Evolutionary conservation across 116 monocot species (phyloP).

Genomic region (Thalassia testudinum): DNA sequence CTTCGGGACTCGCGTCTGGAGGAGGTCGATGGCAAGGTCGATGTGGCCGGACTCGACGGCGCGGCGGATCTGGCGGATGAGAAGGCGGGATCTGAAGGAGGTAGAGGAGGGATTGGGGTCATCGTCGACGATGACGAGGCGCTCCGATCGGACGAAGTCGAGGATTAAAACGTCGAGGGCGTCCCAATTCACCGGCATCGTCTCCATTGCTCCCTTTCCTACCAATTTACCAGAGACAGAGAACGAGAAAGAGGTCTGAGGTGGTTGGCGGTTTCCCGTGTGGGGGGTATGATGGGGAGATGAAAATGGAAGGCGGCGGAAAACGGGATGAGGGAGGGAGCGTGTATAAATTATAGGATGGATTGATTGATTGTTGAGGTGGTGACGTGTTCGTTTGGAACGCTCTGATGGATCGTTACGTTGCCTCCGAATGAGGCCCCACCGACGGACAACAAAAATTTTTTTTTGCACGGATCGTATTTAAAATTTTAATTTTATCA

Average conservation of each 20-base stretch:
- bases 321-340: neutral
- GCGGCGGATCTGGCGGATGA: slow-evolving; percentile 65
- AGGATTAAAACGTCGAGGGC: slow-evolving; percentile 67
- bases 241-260: neutral
- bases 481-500: too few relatives aligned
- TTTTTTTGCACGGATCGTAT: too few relatives aligned
- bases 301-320: neutral
- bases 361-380: too few relatives aligned
- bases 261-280: too few relatives aligned
- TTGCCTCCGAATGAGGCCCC: too few relatives aligned
- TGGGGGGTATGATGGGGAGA: neutral
- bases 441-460: too few relatives aligned
- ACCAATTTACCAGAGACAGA: slow-evolving; percentile 1
- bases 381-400: too few relatives aligned
- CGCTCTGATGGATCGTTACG: too few relatives aligned
- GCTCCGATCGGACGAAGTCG: slow-evolving; percentile 81
- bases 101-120: slow-evolving; percentile 28
- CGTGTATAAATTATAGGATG: too few relatives aligned
- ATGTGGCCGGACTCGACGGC: slow-evolving; percentile 57
- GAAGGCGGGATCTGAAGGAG: slow-evolving; percentile 44
- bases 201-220: too few relatives aligned
- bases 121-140: slow-evolving; percentile 38
- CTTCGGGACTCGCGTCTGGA: slow-evolving; percentile 38
- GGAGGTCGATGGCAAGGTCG: slow-evolving; percentile 42
- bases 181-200: slow-evolving; percentile 79